Evolutionary conservation across 139 green algal genomes (phyloP).

Genomic region (Axilococcus clingmanii): DNA sequence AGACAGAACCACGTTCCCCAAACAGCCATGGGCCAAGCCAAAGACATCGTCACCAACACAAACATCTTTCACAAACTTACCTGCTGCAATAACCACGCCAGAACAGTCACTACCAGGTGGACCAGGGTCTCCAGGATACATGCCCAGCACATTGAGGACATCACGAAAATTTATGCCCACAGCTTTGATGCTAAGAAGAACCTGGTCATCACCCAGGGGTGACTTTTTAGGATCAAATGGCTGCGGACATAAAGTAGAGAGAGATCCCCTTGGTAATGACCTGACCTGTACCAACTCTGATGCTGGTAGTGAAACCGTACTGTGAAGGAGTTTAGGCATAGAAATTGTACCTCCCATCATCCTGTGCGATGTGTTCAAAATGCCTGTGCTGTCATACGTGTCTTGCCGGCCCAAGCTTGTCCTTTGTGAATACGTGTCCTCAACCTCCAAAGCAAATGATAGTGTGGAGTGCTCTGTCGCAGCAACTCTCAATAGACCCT

Average conservation of each 20-base stretch:
- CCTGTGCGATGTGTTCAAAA: too few relatives aligned
- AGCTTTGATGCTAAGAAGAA: conserved; percentile 33
- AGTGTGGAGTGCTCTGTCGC: conserved; percentile 6
- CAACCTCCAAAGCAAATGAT: not conserved
- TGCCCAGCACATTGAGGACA: conserved; percentile 43
- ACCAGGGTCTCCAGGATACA: conserved; percentile 36
- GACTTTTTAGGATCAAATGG: conserved; percentile 5
- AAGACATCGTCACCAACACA: conserved; percentile 41
- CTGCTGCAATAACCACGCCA: conserved; percentile 26
- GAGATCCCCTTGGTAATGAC: conserved; percentile 38
- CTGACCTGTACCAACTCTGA: conserved; percentile 22
- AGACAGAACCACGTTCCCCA: conserved; percentile 49
- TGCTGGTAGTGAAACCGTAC: not conserved
- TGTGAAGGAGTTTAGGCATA: conserved; percentile 12
- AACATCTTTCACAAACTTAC: not conserved
- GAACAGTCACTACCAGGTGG: conserved; percentile 37
- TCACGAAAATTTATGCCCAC: conserved; percentile 54
- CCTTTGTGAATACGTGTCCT: not conserved
- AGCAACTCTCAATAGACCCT: conserved; percentile 25
- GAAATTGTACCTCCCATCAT: not conserved
- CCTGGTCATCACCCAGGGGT: not conserved
- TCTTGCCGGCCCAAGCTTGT: too few relatives aligned
- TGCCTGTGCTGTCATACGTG: too few relatives aligned
- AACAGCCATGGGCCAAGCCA: conserved; percentile 53
- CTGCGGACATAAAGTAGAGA: conserved; percentile 39